These are phyloP conservation scores for Xenoacremonium recifei DNA, from an alignment of 2,329 filamentous ascomycete species.

Conservation along the genomic window DNA sequence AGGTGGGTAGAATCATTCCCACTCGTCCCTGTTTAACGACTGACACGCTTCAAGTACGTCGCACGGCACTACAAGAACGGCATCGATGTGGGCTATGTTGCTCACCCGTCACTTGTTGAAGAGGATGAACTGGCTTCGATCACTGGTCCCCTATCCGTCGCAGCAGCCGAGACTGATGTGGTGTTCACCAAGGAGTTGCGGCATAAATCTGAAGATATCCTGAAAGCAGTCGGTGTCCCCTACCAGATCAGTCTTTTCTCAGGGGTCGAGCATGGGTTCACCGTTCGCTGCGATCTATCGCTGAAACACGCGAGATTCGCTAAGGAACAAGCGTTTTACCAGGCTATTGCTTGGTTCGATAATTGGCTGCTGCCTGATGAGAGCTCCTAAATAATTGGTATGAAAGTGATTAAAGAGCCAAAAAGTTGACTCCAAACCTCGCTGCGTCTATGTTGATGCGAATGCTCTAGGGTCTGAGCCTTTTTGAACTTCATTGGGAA, in stretches of 20 bases:
- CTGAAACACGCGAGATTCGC: neutral
- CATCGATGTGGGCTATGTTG: constrained; percentile 67
- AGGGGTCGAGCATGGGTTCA: constrained; percentile 2
- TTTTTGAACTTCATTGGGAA: too few species aligned
- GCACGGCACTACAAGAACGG: constrained; percentile 58
- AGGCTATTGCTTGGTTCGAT: constrained; percentile 6
- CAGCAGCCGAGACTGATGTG: constrained; percentile 35
- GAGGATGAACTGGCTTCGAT: constrained; percentile 64
- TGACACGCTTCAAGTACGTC: constrained; percentile 60
- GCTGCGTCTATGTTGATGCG: too few species aligned
- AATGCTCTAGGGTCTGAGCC: too few species aligned
- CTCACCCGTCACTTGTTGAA: constrained; percentile 72
- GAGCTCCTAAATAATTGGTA: too few species aligned
- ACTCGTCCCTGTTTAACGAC: neutral
- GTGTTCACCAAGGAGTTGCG: constrained; percentile 5
- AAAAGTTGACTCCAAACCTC: too few species aligned
- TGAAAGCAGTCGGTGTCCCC: neutral
- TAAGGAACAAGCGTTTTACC: constrained; percentile 7
- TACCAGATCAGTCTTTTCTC: constrained; percentile 5
- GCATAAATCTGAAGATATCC: constrained; percentile 1
- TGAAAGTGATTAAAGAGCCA: too few species aligned
- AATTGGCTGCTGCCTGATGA: too few species aligned
- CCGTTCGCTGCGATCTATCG: neutral
- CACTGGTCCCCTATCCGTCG: constrained; percentile 62
- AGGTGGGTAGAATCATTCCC: neutral